Percentiles rank a stretch among this genome's conserved stretches.
These are phyloP conservation scores for Sphagnum magellanicum DNA, from an alignment of 228 moss, liverwort and hornwort genomes.

Conservation along the genomic window DNA sequence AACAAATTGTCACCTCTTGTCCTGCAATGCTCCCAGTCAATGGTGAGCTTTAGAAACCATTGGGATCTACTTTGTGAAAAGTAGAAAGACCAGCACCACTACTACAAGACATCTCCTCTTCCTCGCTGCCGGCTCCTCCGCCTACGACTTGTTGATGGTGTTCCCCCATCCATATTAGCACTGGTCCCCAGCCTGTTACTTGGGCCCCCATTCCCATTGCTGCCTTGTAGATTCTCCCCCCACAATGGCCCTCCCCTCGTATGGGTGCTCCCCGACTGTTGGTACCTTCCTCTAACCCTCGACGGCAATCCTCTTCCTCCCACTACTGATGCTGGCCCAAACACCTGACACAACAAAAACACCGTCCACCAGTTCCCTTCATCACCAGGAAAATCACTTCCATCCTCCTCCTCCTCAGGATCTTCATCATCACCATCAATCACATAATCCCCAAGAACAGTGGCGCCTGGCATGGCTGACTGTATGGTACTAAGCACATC, in stretches of 20 bases:
- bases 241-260: constrained; percentile 48
- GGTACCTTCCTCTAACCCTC: constrained; percentile 45
- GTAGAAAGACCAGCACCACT: too few relatives aligned
- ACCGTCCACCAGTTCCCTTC: constrained; percentile 50
- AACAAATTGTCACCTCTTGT: too few relatives aligned
- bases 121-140: constrained; percentile 82
- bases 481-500: constrained; percentile 87
- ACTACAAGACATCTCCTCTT: constrained; percentile 58
- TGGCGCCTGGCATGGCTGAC: constrained; percentile 89
- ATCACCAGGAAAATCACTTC: constrained; percentile 52
- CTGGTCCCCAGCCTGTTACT: constrained; percentile 37
- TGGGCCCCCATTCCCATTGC: constrained; percentile 27
- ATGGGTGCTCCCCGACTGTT: constrained; percentile 23
- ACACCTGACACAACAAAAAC: constrained; percentile 81
- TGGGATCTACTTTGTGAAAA: too few relatives aligned
- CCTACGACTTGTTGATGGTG: constrained; percentile 81
- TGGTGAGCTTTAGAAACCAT: too few relatives aligned
- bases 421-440: constrained; percentile 87
- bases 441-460: constrained; percentile 79
- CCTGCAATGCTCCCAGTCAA: too few relatives aligned
- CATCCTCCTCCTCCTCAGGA: constrained; percentile 79
- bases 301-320: constrained; percentile 60
- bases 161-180: constrained; percentile 55
- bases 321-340: constrained; percentile 61
- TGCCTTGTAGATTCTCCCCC: constrained; percentile 69